Conservation (phyloP, 306 rosid species). For the Vicia faba region DNA sequence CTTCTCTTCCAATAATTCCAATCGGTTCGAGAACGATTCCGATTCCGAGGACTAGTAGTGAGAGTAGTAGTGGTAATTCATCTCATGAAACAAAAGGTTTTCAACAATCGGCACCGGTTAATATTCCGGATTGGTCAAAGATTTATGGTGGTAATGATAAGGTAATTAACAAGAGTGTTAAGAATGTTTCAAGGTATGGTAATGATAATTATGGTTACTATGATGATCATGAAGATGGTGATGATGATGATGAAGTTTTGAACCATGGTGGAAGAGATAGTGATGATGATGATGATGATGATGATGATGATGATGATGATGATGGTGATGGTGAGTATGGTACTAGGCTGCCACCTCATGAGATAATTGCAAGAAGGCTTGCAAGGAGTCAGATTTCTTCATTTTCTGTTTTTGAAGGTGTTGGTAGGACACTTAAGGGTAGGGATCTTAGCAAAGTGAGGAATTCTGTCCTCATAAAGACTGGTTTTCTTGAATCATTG, state of each 20-base stretch:
- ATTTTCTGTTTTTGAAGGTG: conserved; percentile 91
- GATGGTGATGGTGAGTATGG: conserved; percentile 49
- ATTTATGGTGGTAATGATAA: conserved; percentile 43
- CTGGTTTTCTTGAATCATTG: conserved; percentile 87
- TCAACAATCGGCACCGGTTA: conserved; percentile 80
- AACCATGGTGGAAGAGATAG: conserved; percentile 22
- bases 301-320: conserved; percentile 34
- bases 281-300: conserved; percentile 25
- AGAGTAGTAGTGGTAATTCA: conserved; percentile 44
- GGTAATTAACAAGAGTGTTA: conserved; percentile 39
- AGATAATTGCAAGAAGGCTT: conserved; percentile 75
- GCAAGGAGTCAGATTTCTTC: conserved; percentile 83
- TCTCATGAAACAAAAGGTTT: conserved; percentile 47
- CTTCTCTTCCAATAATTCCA: conserved; percentile 43
- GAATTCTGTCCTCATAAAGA: conserved; percentile 70
- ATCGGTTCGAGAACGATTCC: conserved; percentile 67
- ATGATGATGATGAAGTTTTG: conserved; percentile 4
- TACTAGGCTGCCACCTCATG: conserved; percentile 76
- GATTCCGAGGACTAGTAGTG: conserved; percentile 51
- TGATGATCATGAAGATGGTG: conserved; percentile 24
- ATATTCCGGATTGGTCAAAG: conserved; percentile 73
- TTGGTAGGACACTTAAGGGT: conserved; percentile 93
- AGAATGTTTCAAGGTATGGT: conserved; percentile 42
- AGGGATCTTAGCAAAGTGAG: conserved; percentile 91
- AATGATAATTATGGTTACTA: conserved; percentile 34